These are phyloP conservation scores for Diutina rugosa DNA, from an alignment of 1,139 yeast genomes.

Conservation along the genomic window DNA sequence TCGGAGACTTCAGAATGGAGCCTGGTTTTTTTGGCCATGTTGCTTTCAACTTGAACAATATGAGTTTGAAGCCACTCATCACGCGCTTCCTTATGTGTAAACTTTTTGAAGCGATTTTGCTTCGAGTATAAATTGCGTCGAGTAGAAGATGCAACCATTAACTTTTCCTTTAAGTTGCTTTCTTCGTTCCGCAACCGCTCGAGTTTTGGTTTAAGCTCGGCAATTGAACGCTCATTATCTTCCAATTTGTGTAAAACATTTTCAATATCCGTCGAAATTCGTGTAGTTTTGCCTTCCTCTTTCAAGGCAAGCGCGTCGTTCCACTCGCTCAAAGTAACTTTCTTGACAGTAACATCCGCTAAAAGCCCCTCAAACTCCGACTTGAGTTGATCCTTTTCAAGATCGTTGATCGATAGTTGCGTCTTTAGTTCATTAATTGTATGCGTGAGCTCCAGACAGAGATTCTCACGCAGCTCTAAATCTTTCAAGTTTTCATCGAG, in stretches of 20 bases:
- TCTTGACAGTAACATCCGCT: conserved; percentile 26
- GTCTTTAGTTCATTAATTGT: conserved; percentile 28
- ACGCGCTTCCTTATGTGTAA: conserved; percentile 42
- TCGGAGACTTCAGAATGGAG: conserved; percentile 10
- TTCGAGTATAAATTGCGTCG: conserved; percentile 62
- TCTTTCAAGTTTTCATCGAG: conserved; percentile 30
- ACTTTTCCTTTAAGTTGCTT: conserved; percentile 19
- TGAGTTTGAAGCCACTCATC: conserved; percentile 51
- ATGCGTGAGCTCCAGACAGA: conserved; percentile 34
- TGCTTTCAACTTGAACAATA: conserved; percentile 12
- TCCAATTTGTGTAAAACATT: conserved; percentile 13
- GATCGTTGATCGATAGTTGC: conserved; percentile 23
- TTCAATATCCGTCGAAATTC: conserved; percentile 11
- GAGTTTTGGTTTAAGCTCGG: conserved; percentile 27
- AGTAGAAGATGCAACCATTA: conserved; percentile 33
- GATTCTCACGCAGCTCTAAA: conserved; percentile 33
- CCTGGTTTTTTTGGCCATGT: conserved; percentile 10
- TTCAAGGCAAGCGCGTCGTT: conserved; percentile 8
- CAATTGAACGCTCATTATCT: conserved; percentile 9
- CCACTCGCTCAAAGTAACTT: conserved; percentile 22
- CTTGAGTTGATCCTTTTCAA: conserved; percentile 41
- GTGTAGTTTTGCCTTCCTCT: conserved; percentile 8
- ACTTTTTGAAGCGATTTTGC: conserved; percentile 58
- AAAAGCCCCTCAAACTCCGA: conserved; percentile 36
- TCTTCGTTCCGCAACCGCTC: conserved; percentile 29